A percentile compares a stretch with the other conserved stretches of the same genome.
Conservation (phyloP, 768 basidiomycete genomes). For the Floccularia luteovirens region DNA sequence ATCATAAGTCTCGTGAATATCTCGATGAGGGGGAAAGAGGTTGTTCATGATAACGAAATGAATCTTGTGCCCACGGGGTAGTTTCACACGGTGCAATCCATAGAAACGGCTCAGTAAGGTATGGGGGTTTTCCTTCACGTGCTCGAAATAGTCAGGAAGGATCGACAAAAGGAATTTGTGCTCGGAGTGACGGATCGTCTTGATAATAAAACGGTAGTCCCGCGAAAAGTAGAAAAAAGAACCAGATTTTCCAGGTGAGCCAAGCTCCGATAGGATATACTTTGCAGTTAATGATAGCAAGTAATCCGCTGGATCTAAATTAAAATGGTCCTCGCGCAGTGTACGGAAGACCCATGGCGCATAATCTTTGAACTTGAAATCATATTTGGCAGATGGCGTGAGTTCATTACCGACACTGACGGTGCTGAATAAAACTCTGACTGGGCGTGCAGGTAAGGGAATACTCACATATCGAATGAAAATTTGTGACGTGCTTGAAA, state of each 20-base stretch:
- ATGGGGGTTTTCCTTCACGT: slow-evolving; percentile 87
- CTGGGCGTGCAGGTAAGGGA: not conserved
- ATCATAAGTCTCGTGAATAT: slow-evolving; percentile 97
- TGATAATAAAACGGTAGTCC: slow-evolving; percentile 99
- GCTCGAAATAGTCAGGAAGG: slow-evolving; percentile 75
- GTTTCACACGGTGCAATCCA: slow-evolving; percentile 94
- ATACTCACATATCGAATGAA: slow-evolving; percentile 91
- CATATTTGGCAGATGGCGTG: slow-evolving; percentile 95
- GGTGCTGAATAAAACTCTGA: slow-evolving; percentile 1
- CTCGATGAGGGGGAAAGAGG: slow-evolving; percentile 94
- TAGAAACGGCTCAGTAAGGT: slow-evolving; percentile 93
- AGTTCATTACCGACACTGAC: slow-evolving; percentile 91
- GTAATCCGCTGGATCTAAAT: slow-evolving; percentile 96
- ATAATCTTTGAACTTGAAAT: slow-evolving; percentile 99
- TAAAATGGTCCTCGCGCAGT: slow-evolving; percentile 89
- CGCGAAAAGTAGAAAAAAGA: slow-evolving; percentile 99
- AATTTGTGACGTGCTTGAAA: slow-evolving; percentile 32
- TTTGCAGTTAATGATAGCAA: slow-evolving; percentile 93
- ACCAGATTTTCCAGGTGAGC: slow-evolving; percentile 96
- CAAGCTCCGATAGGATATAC: slow-evolving; percentile 96
- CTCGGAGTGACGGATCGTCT: slow-evolving; percentile 92
- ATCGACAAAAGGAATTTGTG: slow-evolving; percentile 89
- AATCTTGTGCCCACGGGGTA: slow-evolving; percentile 89
- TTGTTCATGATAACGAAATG: slow-evolving; percentile 99
- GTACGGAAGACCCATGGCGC: slow-evolving; percentile 98